Evolutionary conservation across 108 stramenopile species (phyloP), one percentile per base, ranked within the genome.

Genomic region (Skeletonema marinoi): DNA sequence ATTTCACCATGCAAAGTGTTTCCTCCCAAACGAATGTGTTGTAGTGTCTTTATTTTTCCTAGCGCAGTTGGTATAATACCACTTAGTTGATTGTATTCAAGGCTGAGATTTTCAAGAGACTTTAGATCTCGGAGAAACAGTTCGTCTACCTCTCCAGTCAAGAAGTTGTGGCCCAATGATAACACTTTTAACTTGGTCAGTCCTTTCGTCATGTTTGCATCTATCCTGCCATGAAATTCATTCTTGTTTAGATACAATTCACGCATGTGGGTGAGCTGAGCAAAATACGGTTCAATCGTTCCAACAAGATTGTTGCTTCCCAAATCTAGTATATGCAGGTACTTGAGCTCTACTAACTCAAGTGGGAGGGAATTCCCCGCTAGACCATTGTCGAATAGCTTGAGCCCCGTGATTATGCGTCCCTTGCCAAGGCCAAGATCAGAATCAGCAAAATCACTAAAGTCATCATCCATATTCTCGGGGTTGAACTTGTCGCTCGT

Each of bases 1-100:
- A 90, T 82, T 30, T 32, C 68, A 9, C 88, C 88, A 36, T 54
- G 46, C 6, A 92, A 74, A 19, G 66, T 30, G 76, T 90, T 93
- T 44, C 70, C 65, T 36, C 87, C 88, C 38, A 88, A 32, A 3
- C 71, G 70, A 31, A 90, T 81, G 1, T 84, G 79, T 19, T 73
- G 62, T 17, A 93, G 66, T 21, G 54, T 29, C 11, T 32, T 67
- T 63, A 82, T 30, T 16, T 67, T 58, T 9, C 74, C 72, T 32
- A 93, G 51, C 5, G 39, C 29, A 35, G 65, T 21, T 5, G 92
- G 88, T 25, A 93, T 64, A 30, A 30, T 51, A 48, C 90, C 90
- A 1, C 29, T 67, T 11, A 89, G 58, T 42, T 42, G 14, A 59
- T 88, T 88, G 42, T 38, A 42, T 11, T 71, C 75, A n/a, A 88